Conservation (phyloP, 805 yeast species). For the Torulaspora microellipsoides region DNA sequence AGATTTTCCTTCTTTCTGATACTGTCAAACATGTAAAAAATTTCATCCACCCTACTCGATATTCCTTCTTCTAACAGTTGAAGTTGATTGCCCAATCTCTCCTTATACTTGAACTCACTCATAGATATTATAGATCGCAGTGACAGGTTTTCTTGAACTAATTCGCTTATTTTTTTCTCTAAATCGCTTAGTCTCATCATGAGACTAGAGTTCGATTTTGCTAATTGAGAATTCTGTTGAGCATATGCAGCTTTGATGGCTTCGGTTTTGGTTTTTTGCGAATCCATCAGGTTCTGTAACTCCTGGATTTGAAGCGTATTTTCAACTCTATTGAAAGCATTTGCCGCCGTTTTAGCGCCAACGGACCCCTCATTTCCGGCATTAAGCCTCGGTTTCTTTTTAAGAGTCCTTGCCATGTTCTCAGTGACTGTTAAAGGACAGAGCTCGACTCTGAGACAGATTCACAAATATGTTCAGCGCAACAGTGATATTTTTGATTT, state of each 20-base stretch:
- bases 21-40: conserved; percentile 39
- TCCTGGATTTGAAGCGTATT: conserved; percentile 25
- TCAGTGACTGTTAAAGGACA: too few species aligned
- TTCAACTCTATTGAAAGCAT: neutral
- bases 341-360: conserved; percentile 5
- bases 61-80: conserved; percentile 40
- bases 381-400: conserved; percentile 4
- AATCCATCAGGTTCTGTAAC: conserved; percentile 29
- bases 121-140: conserved; percentile 38
- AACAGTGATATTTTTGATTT: neutral
- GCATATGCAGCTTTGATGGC: conserved; percentile 25
- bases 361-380: conserved; percentile 3
- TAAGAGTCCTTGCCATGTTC: conserved; percentile 14
- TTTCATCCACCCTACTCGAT: conserved; percentile 41
- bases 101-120: conserved; percentile 30
- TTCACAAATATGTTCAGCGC: too few species aligned
- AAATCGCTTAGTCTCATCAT: conserved; percentile 48
- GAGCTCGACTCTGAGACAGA: too few species aligned
- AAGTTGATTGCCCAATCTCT: conserved; percentile 38
- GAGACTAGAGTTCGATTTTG: conserved; percentile 52
- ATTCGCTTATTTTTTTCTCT: conserved; percentile 46
- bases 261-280: conserved; percentile 20
- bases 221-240: conserved; percentile 50
- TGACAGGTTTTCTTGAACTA: conserved; percentile 47
- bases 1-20: conserved; percentile 43